Percentiles rank a stretch among this genome's conserved stretches.
Evolutionary conservation across 2,329 filamentous ascomycete genomes (phyloP).

Genomic region (Pseudocercospora vitis): DNA sequence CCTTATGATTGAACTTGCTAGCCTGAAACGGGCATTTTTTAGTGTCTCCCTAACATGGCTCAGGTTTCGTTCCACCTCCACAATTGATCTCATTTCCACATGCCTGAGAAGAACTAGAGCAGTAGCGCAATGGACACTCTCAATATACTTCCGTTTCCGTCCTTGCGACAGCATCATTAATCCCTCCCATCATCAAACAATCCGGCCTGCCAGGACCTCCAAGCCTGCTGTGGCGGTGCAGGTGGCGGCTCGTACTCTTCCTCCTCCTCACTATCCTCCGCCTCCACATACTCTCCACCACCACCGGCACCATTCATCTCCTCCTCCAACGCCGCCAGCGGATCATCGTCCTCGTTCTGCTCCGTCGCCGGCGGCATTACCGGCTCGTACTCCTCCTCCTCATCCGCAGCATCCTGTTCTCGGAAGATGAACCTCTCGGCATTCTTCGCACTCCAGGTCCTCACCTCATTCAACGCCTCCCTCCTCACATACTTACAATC

Average conservation of each 20-base stretch:
- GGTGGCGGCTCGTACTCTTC: constrained; percentile 11
- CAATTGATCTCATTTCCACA: no score
- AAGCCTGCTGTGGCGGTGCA: background rate
- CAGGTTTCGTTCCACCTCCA: no score
- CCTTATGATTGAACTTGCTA: no score
- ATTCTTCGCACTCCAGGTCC: constrained; percentile 10
- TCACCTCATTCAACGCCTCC: background rate
- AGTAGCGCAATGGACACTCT: no score
- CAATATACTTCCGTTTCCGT: no score
- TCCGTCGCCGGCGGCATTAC: background rate
- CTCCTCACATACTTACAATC: constrained; percentile 9
- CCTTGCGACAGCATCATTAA: no score
- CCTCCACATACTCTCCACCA: constrained; percentile 2
- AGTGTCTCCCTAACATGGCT: no score
- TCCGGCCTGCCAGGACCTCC: constrained; percentile 19
- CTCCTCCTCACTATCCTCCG: constrained; percentile 9
- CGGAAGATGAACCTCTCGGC: background rate
- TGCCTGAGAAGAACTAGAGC: no score
- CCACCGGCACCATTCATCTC: background rate
- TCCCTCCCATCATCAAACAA: constrained; percentile 17
- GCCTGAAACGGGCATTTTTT: no score
- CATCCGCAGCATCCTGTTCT: background rate
- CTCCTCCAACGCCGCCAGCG: constrained; percentile 2
- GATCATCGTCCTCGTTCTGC: background rate
- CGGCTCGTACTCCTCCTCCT: background rate